phyloP scores from a whole-genome alignment of 2,329 filamentous ascomycete genomes.

The Colletotrichum liriopes region DNA sequence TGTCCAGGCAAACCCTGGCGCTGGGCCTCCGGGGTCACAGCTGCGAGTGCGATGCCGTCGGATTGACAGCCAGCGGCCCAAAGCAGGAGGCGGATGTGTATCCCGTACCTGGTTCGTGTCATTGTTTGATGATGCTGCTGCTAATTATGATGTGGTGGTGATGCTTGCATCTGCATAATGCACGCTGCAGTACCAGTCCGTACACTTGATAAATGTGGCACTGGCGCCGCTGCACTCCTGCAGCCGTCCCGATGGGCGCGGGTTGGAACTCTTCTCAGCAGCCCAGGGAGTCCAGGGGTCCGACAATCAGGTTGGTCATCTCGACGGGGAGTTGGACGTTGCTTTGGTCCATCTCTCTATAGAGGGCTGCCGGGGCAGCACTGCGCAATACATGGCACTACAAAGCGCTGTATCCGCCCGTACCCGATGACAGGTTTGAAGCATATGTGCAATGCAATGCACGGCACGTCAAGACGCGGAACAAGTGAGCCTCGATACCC shows the following conservation, averaged over 20 bases:
- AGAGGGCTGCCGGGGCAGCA: slow-evolving; percentile 1
- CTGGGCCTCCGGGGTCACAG: background rate
- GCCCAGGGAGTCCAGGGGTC: background rate
- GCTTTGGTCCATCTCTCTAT: background rate
- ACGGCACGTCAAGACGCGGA: background rate
- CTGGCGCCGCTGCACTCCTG: background rate
- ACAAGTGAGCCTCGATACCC: background rate
- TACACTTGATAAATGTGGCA: background rate
- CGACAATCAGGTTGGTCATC: background rate
- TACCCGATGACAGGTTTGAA: background rate
- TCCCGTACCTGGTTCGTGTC: background rate
- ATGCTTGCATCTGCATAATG: slow-evolving; percentile 16
- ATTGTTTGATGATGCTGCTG: background rate
- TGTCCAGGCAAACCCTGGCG: background rate
- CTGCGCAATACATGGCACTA: background rate
- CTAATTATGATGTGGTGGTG: background rate
- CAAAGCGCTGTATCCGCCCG: background rate
- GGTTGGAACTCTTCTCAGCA: background rate
- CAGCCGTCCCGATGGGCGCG: slow-evolving; percentile 20
- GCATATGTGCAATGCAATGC: background rate
- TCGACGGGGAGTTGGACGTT: background rate
- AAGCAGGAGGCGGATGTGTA: background rate
- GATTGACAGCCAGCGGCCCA: background rate
- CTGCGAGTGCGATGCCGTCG: background rate
- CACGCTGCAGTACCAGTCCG: background rate